Evolutionary conservation across 2,329 filamentous ascomycete species (phyloP).

Genomic region (Blumeriella jaapii): DNA sequence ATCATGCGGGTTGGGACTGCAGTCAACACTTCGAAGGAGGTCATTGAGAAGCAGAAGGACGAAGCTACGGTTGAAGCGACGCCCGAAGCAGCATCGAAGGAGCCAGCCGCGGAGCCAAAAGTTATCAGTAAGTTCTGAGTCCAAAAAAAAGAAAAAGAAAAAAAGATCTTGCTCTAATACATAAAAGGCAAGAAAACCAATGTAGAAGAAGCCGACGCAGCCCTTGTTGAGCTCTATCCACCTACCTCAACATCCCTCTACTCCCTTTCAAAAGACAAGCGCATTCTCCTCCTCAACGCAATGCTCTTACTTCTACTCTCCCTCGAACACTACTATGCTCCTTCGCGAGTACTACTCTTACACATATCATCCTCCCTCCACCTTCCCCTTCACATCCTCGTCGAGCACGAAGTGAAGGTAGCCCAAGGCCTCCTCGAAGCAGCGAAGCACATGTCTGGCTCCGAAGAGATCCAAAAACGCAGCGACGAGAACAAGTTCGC

Average conservation of each 20-base stretch:
- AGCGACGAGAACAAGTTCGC: constrained; percentile 57
- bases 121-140: constrained; percentile 21
- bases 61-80: constrained; percentile 24
- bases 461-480: constrained; percentile 62
- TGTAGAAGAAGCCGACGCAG: constrained; percentile 37
- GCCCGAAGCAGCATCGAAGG: constrained; percentile 7
- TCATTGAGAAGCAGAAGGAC: constrained; percentile 23
- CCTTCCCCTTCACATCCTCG: constrained; percentile 52
- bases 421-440: constrained; percentile 64
- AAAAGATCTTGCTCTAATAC: too few relatives aligned
- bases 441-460: constrained; percentile 57
- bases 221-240: constrained; percentile 40
- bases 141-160: too few relatives aligned
- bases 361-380: constrained; percentile 59
- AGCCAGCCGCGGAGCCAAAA: constrained; percentile 16
- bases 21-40: constrained; percentile 42
- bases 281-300: constrained; percentile 58
- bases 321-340: constrained; percentile 64
- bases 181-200: constrained; percentile 28
- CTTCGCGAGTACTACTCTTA: constrained; percentile 61
- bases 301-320: constrained; percentile 63
- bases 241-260: constrained; percentile 50
- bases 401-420: constrained; percentile 63
- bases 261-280: constrained; percentile 46
- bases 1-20: constrained; percentile 59